phyloP scores from a whole-genome alignment of 768 basidiomycete genomes.

The Boletus speciosus region DNA sequence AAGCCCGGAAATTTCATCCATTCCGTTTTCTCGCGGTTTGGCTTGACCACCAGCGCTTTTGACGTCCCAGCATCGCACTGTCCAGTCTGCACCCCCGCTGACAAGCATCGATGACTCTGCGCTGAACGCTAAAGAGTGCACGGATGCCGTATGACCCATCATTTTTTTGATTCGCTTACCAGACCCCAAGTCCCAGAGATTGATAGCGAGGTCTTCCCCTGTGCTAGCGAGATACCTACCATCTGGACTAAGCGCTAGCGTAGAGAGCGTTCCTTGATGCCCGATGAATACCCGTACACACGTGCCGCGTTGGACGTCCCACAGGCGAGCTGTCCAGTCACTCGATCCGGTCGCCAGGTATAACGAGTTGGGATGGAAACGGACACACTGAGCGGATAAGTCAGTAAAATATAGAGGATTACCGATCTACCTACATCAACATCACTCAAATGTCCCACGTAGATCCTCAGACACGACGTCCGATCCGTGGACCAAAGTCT shows the following conservation, averaged over 20 bases:
- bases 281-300: slow-evolving; percentile 96
- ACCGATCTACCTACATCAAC: slow-evolving; percentile 73
- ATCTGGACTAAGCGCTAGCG: slow-evolving; percentile 88
- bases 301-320: slow-evolving; percentile 96
- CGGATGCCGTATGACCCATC: slow-evolving; percentile 86
- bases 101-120: slow-evolving; percentile 88
- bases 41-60: slow-evolving; percentile 68
- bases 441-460: slow-evolving; percentile 94
- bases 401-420: slow-evolving; percentile 1
- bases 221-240: slow-evolving; percentile 92
- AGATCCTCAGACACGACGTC: slow-evolving; percentile 80
- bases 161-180: slow-evolving; percentile 94
- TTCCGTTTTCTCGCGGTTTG: slow-evolving; percentile 59
- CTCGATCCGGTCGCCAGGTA: slow-evolving; percentile 97
- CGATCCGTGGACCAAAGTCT: slow-evolving; percentile 96
- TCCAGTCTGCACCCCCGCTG: slow-evolving; percentile 92
- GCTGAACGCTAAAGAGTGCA: slow-evolving; percentile 89
- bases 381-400: slow-evolving; percentile 64
- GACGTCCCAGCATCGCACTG: slow-evolving; percentile 98
- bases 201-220: slow-evolving; percentile 89
- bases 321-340: slow-evolving; percentile 92
- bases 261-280: slow-evolving; percentile 84
- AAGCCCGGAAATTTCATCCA: slow-evolving; percentile 31
- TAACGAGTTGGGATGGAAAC: slow-evolving; percentile 96
- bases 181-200: slow-evolving; percentile 96